A percentile compares a stretch with the other conserved stretches of the same genome.
These are phyloP conservation scores for Pseudogymnoascus sp. DNA, from an alignment of 2,329 filamentous ascomycete species.

Conservation along the genomic window DNA sequence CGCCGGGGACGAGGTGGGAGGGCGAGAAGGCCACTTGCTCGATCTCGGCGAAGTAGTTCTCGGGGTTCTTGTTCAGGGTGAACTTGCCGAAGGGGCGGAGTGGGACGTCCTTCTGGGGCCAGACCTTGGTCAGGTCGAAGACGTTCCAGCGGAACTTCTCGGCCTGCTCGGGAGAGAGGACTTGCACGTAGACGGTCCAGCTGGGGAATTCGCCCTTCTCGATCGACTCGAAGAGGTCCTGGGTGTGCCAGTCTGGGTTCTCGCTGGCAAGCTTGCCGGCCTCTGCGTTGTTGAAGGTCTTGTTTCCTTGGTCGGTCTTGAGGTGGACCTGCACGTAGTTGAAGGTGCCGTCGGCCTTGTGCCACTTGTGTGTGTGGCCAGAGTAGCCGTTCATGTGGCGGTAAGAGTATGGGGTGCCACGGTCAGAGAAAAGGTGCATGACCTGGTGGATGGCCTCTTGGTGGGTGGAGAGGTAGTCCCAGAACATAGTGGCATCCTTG, in stretches of 20 bases:
- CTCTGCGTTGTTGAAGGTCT: constrained; percentile 50
- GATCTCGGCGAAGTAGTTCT: constrained; percentile 57
- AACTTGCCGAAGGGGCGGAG: constrained; percentile 52
- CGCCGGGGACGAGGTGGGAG: constrained; percentile 56
- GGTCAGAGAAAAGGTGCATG: constrained; percentile 58
- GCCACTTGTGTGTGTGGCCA: constrained; percentile 58
- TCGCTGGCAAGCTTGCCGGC: constrained; percentile 43
- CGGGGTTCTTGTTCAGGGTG: constrained; percentile 55
- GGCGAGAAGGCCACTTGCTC: constrained; percentile 64
- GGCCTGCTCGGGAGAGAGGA: constrained; percentile 52
- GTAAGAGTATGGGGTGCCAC: constrained; percentile 56
- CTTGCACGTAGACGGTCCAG: constrained; percentile 57
- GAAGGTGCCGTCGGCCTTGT: constrained; percentile 56
- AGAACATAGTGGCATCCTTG: constrained; percentile 47
- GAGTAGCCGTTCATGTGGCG: constrained; percentile 61
- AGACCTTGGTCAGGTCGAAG: constrained; percentile 62
- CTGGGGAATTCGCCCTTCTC: constrained; percentile 49
- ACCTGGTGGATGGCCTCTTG: constrained; percentile 55
- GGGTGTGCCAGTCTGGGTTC: constrained; percentile 54
- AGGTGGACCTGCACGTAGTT: constrained; percentile 58
- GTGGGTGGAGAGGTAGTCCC: constrained; percentile 41
- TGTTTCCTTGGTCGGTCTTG: constrained; percentile 53
- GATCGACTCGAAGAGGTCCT: constrained; percentile 58
- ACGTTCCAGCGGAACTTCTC: constrained; percentile 53
- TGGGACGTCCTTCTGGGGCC: constrained; percentile 55